phyloP scores from a whole-genome alignment of 495 filamentous ascomycete species.

The Penicillium alfredii region DNA sequence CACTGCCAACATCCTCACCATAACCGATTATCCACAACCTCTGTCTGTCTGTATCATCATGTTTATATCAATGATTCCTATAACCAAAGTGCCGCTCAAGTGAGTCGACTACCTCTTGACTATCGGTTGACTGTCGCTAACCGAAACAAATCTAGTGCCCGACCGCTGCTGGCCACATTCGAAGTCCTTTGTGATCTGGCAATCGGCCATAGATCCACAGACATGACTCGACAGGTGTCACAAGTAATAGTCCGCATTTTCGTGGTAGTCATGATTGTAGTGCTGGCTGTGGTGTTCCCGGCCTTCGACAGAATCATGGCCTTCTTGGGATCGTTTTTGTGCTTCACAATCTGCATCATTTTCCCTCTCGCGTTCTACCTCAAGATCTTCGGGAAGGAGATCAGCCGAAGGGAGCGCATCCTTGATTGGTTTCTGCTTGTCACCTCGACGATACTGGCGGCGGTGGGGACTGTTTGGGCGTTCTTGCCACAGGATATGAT shows the following conservation, averaged over 20 bases:
- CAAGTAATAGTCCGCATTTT: slow-evolving; percentile 55
- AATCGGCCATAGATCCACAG: slow-evolving; percentile 22
- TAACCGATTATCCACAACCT: slow-evolving; percentile 65
- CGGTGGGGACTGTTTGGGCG: slow-evolving; percentile 78
- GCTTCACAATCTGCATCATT: slow-evolving; percentile 92
- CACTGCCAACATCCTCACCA: slow-evolving; percentile 77
- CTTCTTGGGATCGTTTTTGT: slow-evolving; percentile 83
- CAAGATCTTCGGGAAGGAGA: slow-evolving; percentile 82
- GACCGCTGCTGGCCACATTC: slow-evolving; percentile 78
- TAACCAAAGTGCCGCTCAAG: slow-evolving; percentile 93
- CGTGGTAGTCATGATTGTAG: slow-evolving; percentile 53
- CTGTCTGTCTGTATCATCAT: slow-evolving; percentile 71
- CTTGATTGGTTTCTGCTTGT: slow-evolving; percentile 66
- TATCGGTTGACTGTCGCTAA: not conserved
- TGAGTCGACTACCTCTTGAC: slow-evolving; percentile 28
- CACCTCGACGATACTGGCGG: slow-evolving; percentile 60
- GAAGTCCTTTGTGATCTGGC: slow-evolving; percentile 76
- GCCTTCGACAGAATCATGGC: slow-evolving; percentile 92
- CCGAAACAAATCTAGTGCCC: slow-evolving; percentile 46
- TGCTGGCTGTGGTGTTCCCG: slow-evolving; percentile 74
- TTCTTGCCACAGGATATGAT: slow-evolving; percentile 69
- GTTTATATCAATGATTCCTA: slow-evolving; percentile 85
- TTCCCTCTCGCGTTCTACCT: slow-evolving; percentile 85
- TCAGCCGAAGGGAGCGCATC: slow-evolving; percentile 57
- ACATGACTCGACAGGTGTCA: slow-evolving; percentile 51